Evolutionary conservation across 108 stramenopile genomes (phyloP).

Genomic region (Cyclotella sp.): DNA sequence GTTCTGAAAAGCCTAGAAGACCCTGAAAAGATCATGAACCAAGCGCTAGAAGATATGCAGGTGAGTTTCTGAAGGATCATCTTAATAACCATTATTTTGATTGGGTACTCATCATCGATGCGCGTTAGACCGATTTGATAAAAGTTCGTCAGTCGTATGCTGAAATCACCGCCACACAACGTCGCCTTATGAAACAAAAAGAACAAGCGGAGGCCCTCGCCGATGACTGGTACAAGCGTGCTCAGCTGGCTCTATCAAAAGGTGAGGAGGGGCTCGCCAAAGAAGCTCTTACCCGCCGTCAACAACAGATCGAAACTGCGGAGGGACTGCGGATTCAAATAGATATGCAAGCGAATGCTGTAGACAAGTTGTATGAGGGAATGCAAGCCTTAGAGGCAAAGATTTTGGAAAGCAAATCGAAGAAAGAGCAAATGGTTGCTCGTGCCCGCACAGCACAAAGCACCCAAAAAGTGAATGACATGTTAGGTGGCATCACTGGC

Average conservation of each 20-base stretch:
- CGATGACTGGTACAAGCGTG: slow-evolving; percentile 94
- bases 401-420: slow-evolving; percentile 91
- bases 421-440: slow-evolving; percentile 96
- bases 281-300: slow-evolving; percentile 90
- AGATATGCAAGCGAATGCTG: slow-evolving; percentile 70
- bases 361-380: slow-evolving; percentile 92
- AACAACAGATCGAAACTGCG: slow-evolving; percentile 85
- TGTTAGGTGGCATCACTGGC: slow-evolving; percentile 91
- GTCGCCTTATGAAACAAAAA: slow-evolving; percentile 90
- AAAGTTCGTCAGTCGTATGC: slow-evolving; percentile 97
- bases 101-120: not conserved
- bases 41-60: slow-evolving; percentile 98
- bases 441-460: slow-evolving; percentile 95
- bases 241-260: slow-evolving; percentile 92
- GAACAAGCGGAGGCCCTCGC: slow-evolving; percentile 87
- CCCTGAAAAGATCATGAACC: slow-evolving; percentile 97
- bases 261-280: slow-evolving; percentile 95
- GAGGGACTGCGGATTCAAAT: slow-evolving; percentile 77
- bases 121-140: slow-evolving; percentile 84
- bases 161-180: slow-evolving; percentile 96
- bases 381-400: slow-evolving; percentile 94
- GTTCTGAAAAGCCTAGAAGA: slow-evolving; percentile 91
- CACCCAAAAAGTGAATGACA: slow-evolving; percentile 95
- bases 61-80: slow-evolving; percentile 42
- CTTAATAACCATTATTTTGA: not conserved